These are phyloP conservation scores for Lasiosphaeris hirsuta DNA, from an alignment of 495 filamentous ascomycete species.

Conservation along the genomic window DNA sequence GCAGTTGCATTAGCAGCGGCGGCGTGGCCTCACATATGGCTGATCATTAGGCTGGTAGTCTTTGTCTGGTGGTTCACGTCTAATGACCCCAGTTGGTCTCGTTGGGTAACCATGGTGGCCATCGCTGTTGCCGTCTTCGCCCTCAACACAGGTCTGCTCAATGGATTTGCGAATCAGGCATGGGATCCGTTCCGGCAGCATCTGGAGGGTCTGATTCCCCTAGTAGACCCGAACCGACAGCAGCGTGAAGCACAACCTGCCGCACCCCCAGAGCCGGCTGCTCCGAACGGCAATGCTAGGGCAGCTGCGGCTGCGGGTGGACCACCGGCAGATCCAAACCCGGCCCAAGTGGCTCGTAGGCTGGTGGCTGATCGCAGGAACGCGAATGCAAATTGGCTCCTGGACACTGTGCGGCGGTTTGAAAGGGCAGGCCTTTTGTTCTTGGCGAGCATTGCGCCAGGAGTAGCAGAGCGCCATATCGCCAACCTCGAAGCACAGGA, in stretches of 20 bases:
- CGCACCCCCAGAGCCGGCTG: too few species aligned
- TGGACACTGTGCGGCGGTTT: conserved; percentile 55
- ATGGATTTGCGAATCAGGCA: conserved; percentile 52
- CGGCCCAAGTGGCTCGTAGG: conserved; percentile 52
- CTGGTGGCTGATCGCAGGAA: conserved; percentile 51
- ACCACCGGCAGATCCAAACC: conserved; percentile 36
- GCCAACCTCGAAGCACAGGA: conserved; percentile 63
- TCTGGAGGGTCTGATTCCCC: conserved; percentile 67
- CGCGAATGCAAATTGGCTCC: conserved; percentile 49
- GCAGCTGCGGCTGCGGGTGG: conserved; percentile 8
- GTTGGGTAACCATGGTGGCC: conserved; percentile 61
- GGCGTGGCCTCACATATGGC: conserved; percentile 63
- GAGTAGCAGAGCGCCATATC: conserved; percentile 80
- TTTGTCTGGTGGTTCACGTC: conserved; percentile 80
- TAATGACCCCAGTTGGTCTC: conserved; percentile 64
- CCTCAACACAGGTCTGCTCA: conserved; percentile 62
- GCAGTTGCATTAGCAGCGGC: conserved; percentile 47
- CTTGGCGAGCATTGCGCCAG: conserved; percentile 78
- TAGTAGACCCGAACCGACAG: conserved; percentile 35
- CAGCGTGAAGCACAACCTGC: conserved; percentile 17
- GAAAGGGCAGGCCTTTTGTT: conserved; percentile 81
- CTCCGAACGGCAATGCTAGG: background rate
- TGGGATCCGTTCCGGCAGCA: conserved; percentile 65
- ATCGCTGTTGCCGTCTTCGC: conserved; percentile 59
- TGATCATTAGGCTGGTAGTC: conserved; percentile 68